phyloP scores from a whole-genome alignment of 495 filamentous ascomycete species.

The Aspergillus affinis region DNA sequence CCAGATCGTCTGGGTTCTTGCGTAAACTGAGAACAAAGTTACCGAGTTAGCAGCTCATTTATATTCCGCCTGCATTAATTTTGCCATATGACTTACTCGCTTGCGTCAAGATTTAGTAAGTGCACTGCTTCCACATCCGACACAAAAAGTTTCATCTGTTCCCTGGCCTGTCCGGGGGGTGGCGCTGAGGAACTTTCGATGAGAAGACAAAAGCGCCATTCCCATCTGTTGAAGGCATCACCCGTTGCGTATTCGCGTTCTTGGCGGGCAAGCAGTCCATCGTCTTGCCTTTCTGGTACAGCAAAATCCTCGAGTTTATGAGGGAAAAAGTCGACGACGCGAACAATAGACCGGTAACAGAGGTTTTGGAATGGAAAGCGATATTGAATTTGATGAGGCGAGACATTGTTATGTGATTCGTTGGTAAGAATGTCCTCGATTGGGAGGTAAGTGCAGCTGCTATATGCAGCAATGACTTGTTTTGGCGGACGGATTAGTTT shows the following conservation, averaged over 20 bases:
- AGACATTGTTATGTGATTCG: slow-evolving; percentile 40
- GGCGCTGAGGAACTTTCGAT: slow-evolving; percentile 58
- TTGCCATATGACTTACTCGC: slow-evolving; percentile 52
- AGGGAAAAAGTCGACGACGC: slow-evolving; percentile 82
- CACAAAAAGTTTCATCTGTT: slow-evolving; percentile 63
- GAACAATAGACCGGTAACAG: slow-evolving; percentile 65
- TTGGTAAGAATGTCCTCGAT: slow-evolving; percentile 46
- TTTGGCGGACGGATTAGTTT: not conserved
- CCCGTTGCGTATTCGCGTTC: slow-evolving; percentile 31
- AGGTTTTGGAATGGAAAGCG: slow-evolving; percentile 69
- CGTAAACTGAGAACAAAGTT: slow-evolving; percentile 50
- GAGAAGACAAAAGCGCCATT: slow-evolving; percentile 76
- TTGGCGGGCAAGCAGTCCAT: slow-evolving; percentile 44
- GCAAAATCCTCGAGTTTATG: slow-evolving; percentile 72
- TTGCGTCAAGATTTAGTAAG: slow-evolving; percentile 64
- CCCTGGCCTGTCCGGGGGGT: slow-evolving; percentile 32
- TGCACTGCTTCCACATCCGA: slow-evolving; percentile 62
- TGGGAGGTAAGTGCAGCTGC: slow-evolving; percentile 26
- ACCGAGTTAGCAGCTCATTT: not conserved
- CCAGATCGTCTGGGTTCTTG: slow-evolving; percentile 42
- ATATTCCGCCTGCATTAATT: not conserved
- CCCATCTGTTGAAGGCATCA: slow-evolving; percentile 48
- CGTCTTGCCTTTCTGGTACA: slow-evolving; percentile 34
- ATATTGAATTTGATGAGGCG: slow-evolving; percentile 43
- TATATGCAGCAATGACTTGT: slow-evolving; percentile 36